Base-by-base conservation (phyloP, 1,139 yeast genomes). In the Debaryomycetaceae sp. region DNA sequence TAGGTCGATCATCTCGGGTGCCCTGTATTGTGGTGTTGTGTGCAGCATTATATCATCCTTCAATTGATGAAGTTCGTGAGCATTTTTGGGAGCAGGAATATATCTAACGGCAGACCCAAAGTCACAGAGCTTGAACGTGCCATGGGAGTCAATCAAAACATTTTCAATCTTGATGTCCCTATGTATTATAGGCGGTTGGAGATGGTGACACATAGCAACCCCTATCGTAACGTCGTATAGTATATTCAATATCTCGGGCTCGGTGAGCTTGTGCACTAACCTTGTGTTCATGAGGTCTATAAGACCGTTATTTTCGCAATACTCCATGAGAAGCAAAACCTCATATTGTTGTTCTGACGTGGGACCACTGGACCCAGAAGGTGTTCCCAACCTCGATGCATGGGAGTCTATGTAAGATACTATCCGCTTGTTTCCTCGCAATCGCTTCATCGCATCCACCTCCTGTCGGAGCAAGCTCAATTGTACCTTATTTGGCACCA, bases 211-310 rank as follows among this genome's bases (percentile, higher is more conserved):
- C 71, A 84, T 83, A 43, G 91, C 84, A 27, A 93, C 84, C 2
- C 95, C 99, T 45, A 80, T 76, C 3, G 93, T 81, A 34, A 90
- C 77, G 59, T 93, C 96, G 53, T 76, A 76, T 88, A 89, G 86
- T 47, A 93, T 91, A 48, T 80, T 78, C 48, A 93, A 66, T 39
- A 95, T 84, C 64, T 95, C 98, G 5, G 76, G 71, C 63, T 91
- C 98, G 0, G 84, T 81, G 45, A 93, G 76, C 61, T 90, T 85
- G 48, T 89, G 83, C 41, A 87, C 81, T 47, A 93, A 74, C 47
- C 97, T 72, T n/a, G 93, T 78, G 66, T 93, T 93, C 98, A 93
- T 91, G 60, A 86, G 88, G 61, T 93, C 98, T 41, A 93, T 84
- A 49, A 93, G 72, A 0, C 97, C 96, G 55, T 90, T 87, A 48